Evolutionary conservation across 2,329 filamentous ascomycete genomes (phyloP).

Genomic region (Pseudocercospora fuligena): DNA sequence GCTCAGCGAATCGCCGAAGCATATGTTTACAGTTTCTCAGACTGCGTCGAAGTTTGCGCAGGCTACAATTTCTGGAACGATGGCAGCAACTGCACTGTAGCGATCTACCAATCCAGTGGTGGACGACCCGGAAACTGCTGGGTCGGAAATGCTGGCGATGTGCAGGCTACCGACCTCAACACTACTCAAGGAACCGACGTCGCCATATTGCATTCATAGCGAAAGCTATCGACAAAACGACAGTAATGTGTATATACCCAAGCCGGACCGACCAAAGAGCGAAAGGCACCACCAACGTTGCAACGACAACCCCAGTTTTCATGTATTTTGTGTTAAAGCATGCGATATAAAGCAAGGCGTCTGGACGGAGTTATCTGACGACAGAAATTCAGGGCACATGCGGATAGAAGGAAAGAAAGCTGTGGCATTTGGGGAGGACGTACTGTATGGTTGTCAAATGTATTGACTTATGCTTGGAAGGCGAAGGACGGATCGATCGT

Average conservation of each 20-base stretch:
- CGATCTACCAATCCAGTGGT: conserved; percentile 37
- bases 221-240: conserved; percentile 11
- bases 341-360: conserved; percentile 13
- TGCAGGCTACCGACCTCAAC: conserved; percentile 23
- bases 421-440: not conserved
- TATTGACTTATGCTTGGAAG: not conserved
- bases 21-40: conserved; percentile 43
- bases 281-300: conserved; percentile 9
- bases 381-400: not conserved
- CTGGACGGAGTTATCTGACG: conserved; percentile 4
- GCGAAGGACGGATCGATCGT: not conserved
- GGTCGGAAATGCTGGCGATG: conserved; percentile 33
- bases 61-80: conserved; percentile 36
- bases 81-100: conserved; percentile 37
- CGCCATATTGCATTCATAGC: conserved; percentile 29
- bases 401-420: not conserved
- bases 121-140: conserved; percentile 41
- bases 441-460: not conserved
- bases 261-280: not conserved
- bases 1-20: conserved; percentile 35
- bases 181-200: conserved; percentile 30
- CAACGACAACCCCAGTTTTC: conserved; percentile 5
- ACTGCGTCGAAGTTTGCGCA: conserved; percentile 44
- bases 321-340: conserved; percentile 3
- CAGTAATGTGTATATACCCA: conserved; percentile 23